Conservation (phyloP, 352 stramenopile species). For the Globisporangium okanoganense region DNA sequence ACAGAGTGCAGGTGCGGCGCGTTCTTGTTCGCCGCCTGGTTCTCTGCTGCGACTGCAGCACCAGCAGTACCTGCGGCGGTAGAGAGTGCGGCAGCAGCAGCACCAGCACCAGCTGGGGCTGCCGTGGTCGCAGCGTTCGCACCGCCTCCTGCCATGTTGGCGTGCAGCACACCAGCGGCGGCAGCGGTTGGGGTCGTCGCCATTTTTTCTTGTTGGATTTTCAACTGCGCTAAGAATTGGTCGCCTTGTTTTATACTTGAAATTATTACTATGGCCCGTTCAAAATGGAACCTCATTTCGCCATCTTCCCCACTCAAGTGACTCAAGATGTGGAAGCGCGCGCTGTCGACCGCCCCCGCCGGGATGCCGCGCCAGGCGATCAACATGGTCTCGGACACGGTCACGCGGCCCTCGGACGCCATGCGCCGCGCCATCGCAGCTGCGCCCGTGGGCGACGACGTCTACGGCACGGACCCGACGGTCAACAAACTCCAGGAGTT, state of each 20-base stretch:
- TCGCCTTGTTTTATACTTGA: too few species aligned
- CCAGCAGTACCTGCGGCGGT: too few species aligned
- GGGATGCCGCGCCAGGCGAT: constrained; percentile 24
- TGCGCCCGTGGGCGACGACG: constrained; percentile 75
- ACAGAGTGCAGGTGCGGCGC: constrained; percentile 79
- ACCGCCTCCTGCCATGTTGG: background rate
- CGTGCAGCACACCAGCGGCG: background rate
- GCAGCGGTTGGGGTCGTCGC: constrained; percentile 1
- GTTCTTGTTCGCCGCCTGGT: constrained; percentile 40
- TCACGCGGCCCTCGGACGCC: constrained; percentile 88
- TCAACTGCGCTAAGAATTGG: too few species aligned
- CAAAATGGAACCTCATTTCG: too few species aligned
- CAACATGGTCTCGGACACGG: constrained; percentile 97
- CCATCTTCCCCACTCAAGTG: background rate
- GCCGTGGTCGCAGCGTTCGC: background rate
- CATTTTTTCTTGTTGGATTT: background rate
- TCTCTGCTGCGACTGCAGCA: background rate
- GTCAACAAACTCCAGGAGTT: constrained; percentile 91
- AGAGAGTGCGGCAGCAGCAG: too few species aligned
- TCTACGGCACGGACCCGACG: constrained; percentile 90
- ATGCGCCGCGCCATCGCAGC: constrained; percentile 92
- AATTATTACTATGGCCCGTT: too few species aligned
- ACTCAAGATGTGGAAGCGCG: constrained; percentile 10
- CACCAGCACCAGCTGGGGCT: background rate
- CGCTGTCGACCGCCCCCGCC: constrained; percentile 3